Evolutionary conservation across 75 land plant species (phyloP), one percentile per base, ranked within the genome.

Genomic region (Selaginella moellendorffii): DNA sequence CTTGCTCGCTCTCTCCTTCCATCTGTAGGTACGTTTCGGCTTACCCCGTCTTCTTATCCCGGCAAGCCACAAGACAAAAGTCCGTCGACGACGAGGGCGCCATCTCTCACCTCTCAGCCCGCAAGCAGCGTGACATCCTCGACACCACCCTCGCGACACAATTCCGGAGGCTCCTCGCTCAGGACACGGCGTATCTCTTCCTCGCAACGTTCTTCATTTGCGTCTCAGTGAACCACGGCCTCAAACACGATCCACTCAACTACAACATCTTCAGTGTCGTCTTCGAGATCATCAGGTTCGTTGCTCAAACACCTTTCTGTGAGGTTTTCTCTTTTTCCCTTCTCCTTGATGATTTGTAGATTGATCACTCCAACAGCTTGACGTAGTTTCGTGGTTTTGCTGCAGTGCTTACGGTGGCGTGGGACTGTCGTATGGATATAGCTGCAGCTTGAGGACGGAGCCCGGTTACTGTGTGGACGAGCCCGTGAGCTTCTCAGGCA

Each of bases 241-340:
- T 90, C 36, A 31, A 23, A 21, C 61, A 78, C 24, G 96, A 90
- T n/a, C 83, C 96, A 17, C 71, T 86, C 53, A 90, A 90, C 80
- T 90, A 78, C 66, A 76, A 54, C 64, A 73, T 83, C 28, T 28
- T 86, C 31, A 82, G 73, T 52, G 83, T 90, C 26, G 54, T 78
- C 26, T 29, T 90, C 28, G 96, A 90, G 65, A 74, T 90, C 17
- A 72, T 80, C 27, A 90, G 91, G 96, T 78, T 63, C 46, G 14
- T n/a, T n/a, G n/a, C n/a, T n/a, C n/a, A n/a, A n/a, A n/a, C n/a
- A n/a, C n/a, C n/a, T n/a, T n/a, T n/a, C n/a, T n/a, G n/a, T n/a
- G n/a, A n/a, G n/a, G n/a, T n/a, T n/a, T n/a, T n/a, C n/a, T n/a
- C n/a, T n/a, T n/a, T n/a, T n/a, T n/a, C n/a, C n/a, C n/a, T n/a